Conservation (phyloP, 345 rosid genomes). For the Cardamine occulta region DNA sequence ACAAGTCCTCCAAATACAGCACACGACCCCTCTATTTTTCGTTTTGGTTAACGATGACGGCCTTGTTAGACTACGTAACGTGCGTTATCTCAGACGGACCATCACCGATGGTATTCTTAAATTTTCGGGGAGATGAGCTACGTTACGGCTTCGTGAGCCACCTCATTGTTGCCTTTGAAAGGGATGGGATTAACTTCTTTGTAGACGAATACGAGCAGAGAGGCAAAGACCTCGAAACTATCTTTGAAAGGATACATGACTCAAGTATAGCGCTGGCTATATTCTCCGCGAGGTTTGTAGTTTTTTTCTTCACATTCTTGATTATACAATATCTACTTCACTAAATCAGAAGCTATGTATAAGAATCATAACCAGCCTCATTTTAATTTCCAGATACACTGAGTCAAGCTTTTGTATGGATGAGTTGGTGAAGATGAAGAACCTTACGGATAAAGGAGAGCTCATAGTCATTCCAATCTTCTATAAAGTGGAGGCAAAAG, state of each 20-base stretch:
- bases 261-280: constrained; percentile 21
- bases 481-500: background rate
- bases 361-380: background rate
- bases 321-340: background rate
- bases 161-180: constrained; percentile 13
- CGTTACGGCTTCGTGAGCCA: constrained; percentile 20
- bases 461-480: constrained; percentile 24
- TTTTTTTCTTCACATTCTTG: background rate
- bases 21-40: too few species aligned
- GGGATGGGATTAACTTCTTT: constrained; percentile 4
- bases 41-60: too few species aligned
- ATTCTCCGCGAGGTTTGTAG: constrained; percentile 28
- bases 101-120: background rate
- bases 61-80: background rate
- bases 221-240: constrained; percentile 24
- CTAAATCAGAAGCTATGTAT: background rate
- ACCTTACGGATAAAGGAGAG: constrained; percentile 13
- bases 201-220: constrained; percentile 25
- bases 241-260: constrained; percentile 23
- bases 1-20: too few species aligned
- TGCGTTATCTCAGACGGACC: background rate
- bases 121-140: background rate
- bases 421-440: constrained; percentile 23
- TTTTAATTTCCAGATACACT: background rate
- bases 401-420: constrained; percentile 29